Conservation (phyloP, 2,329 filamentous ascomycete genomes). For the Aspergillus fumigatiaffinis region DNA sequence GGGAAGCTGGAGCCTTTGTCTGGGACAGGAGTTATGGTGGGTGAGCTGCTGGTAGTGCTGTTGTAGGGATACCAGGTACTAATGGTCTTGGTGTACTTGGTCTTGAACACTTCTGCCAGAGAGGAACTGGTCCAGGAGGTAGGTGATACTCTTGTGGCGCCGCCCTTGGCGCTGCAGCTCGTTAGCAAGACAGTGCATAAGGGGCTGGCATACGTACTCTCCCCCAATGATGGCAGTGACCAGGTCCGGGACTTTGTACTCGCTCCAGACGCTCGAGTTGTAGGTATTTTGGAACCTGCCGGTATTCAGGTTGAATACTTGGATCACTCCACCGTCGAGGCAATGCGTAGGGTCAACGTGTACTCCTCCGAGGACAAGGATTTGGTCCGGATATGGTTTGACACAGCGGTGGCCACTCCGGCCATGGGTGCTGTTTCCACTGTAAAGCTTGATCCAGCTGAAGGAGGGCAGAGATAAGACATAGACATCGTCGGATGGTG, state of each 20-base stretch:
- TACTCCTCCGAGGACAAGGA: constrained; percentile 38
- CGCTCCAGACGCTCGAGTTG: constrained; percentile 25
- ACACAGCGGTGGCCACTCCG: constrained; percentile 32
- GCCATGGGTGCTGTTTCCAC: constrained; percentile 8
- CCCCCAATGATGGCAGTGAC: constrained; percentile 34
- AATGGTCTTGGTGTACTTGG: constrained; percentile 54
- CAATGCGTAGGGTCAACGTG: constrained; percentile 34
- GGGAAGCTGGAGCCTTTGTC: constrained; percentile 40
- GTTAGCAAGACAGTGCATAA: not conserved
- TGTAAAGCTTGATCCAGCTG: constrained; percentile 41
- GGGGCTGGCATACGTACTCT: constrained; percentile 19
- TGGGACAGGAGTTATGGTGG: constrained; percentile 1
- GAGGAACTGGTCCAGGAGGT: constrained; percentile 45
- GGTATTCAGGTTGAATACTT: constrained; percentile 43
- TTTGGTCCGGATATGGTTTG: constrained; percentile 47
- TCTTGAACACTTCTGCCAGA: constrained; percentile 53
- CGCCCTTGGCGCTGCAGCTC: constrained; percentile 23
- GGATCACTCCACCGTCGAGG: constrained; percentile 50
- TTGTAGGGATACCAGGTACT: constrained; percentile 53
- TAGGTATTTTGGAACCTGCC: constrained; percentile 29
- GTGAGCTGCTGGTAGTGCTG: constrained; percentile 41
- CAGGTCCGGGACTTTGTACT: constrained; percentile 28
- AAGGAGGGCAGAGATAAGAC: constrained; percentile 47
- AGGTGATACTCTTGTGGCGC: constrained; percentile 25
- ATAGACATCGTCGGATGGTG: constrained; percentile 43